Evolutionary conservation across 2,329 filamentous ascomycete genomes (phyloP), one percentile per base, ranked within the genome.

Genomic region (Penicillium hesseltinei): DNA sequence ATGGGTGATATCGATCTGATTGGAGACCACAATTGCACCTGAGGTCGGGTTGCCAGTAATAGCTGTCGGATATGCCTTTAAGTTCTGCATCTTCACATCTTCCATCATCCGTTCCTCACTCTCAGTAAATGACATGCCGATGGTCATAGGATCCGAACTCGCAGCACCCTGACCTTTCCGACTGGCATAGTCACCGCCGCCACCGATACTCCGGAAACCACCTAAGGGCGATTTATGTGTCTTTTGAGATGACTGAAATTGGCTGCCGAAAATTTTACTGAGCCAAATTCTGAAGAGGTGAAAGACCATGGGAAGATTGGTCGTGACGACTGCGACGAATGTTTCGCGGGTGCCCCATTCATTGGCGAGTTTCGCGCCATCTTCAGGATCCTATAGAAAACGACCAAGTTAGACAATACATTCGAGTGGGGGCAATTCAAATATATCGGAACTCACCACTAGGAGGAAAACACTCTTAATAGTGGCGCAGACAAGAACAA

Each of bases 401-500:
- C 25, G 21, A 38, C 2, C 9, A n/a, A 19, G 3, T 50, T 21
- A 50, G 47, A 25, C 11, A 29, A 38, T 15, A 27, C 23, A 4
- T 25, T 23, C 3, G 11, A 23, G 19, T 8, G 2, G 8, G 15
- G 7, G 27, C 1, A 7, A 43, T 51, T 3, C 6, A 9, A 3
- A 8, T 17, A 25, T 8, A 15, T 42, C 2, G 4, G n/a, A 23
- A 64, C 68, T 61, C 43, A 73, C 71, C 17, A 69, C 73, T 46
- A 81, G 51, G 50, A 83, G 78, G 5, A 80, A 71, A 10, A 81
- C 73, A 56, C 78, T 81, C 42, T 82, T 80, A 5, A 84, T 69
- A 46, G 82, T 77, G 7, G 78, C 81, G 40, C 79, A 79, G 38
- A 80, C 74, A 43, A 81, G 81, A 46, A 83, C 75, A 60, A 84